phyloP scores from a whole-genome alignment of 2,329 filamentous ascomycete genomes.

The Ophiostoma perfectum region DNA sequence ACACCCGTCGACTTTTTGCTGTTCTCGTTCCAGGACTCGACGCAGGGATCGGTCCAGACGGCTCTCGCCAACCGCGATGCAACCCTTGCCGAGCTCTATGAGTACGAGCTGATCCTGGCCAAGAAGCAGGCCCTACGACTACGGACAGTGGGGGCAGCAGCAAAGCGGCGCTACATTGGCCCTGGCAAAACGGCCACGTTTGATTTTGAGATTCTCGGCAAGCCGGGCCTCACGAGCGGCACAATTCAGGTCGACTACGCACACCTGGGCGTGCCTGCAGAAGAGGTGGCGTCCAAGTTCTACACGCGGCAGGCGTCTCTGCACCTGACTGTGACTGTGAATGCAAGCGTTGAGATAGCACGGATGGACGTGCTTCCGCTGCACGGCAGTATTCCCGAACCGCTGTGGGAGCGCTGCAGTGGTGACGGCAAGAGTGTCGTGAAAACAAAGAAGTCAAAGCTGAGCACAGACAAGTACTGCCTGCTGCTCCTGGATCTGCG shows the following conservation, averaged over 20 bases:
- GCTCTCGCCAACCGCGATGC: conserved; percentile 73
- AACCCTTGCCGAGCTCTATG: conserved; percentile 72
- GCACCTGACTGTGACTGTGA: conserved; percentile 82
- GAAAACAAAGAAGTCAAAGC: neutral
- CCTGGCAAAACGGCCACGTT: conserved; percentile 66
- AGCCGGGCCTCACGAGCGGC: conserved; percentile 74
- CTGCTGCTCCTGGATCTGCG: conserved; percentile 76
- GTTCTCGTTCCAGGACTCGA: conserved; percentile 86
- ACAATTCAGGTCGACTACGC: conserved; percentile 83
- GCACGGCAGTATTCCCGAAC: conserved; percentile 57
- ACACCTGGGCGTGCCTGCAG: conserved; percentile 64
- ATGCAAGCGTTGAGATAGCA: conserved; percentile 78
- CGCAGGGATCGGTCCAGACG: conserved; percentile 68
- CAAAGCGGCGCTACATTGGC: conserved; percentile 49
- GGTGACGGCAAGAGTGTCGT: conserved; percentile 32
- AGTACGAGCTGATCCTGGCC: conserved; percentile 74
- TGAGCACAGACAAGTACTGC: conserved; percentile 57
- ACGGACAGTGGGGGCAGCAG: conserved; percentile 26
- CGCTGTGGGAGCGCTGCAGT: conserved; percentile 48
- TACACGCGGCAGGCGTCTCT: conserved; percentile 79
- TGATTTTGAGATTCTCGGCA: conserved; percentile 78
- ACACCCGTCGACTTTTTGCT: conserved; percentile 78
- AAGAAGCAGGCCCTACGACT: conserved; percentile 64
- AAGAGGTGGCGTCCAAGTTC: conserved; percentile 66
- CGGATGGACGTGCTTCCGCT: conserved; percentile 75